Evolutionary conservation across 306 rosid genomes (phyloP).

Genomic region (Sesbania bispinosa): DNA sequence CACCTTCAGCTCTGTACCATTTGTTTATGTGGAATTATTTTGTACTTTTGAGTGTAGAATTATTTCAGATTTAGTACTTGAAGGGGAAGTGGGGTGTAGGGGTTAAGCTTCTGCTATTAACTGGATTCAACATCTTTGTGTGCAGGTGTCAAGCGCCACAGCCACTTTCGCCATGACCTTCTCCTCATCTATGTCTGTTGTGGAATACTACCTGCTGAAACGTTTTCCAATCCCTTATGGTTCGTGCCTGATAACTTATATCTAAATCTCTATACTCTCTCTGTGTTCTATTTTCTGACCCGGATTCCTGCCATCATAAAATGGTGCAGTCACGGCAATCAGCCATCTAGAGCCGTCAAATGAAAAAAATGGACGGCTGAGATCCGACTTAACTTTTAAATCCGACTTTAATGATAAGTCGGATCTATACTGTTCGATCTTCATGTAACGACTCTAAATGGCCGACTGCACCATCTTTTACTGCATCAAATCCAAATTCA

Average conservation of each 20-base stretch:
- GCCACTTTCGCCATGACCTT: slow-evolving; percentile 95
- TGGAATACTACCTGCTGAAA: slow-evolving; percentile 80
- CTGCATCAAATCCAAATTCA: too few species aligned
- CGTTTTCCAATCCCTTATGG: slow-evolving; percentile 94
- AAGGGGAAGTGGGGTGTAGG: neutral
- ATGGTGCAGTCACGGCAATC: too few species aligned
- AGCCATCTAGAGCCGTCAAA: too few species aligned
- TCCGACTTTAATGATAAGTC: too few species aligned
- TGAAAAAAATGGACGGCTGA: too few species aligned
- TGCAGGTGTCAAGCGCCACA: slow-evolving; percentile 91
- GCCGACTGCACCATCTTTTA: too few species aligned
- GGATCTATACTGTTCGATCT: too few species aligned
- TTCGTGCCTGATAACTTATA: slow-evolving; percentile 13
- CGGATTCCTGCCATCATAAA: too few species aligned
- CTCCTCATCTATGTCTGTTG: slow-evolving; percentile 96
- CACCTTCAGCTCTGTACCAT: neutral
- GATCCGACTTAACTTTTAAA: too few species aligned
- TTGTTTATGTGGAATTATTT: too few species aligned
- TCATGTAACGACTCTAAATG: too few species aligned
- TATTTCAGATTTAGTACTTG: neutral
- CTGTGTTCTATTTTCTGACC: too few species aligned
- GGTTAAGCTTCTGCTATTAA: neutral
- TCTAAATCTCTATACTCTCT: neutral
- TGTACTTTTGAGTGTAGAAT: neutral
- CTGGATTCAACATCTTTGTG: slow-evolving; percentile 17